Base-by-base conservation (phyloP, 148 eudicot species). In the Dianthus caryophyllus region DNA sequence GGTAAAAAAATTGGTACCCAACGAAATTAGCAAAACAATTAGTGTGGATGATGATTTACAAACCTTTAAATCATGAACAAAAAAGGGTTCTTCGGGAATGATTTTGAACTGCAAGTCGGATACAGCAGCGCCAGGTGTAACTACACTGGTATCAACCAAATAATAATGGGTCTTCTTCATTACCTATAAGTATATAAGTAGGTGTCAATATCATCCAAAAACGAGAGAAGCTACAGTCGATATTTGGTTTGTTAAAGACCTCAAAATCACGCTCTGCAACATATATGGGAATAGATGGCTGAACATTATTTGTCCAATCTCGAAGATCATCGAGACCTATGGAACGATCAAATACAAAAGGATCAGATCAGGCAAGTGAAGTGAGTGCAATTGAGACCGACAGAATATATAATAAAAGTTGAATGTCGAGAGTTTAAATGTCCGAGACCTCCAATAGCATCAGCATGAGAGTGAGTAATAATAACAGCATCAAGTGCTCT, bases 381-480 rank as follows among this genome's bases (percentile, higher is more conserved):
- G 65, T 56, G 69, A 33, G 59, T 70, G 65, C 11, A 62, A 24
- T n/a, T 21, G 5, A 49, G 31, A 65, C 15, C 51, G 30, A 48
- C 21, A 43, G 61, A 57, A 69, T 70, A 69, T 70, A 50, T 65
- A 65, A 74, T 55, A 49, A 70, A 76, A 52, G 64, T 41, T 24
- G 72, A 77, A 36, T 47, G 69, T 46, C 38, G 64, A 59, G 63
- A 62, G 79, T 76, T 53, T 73, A 78, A 52, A 69, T 62, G 77
- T 72, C 77, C 74, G 76, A 78, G 84, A 94, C 99, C 97, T 94
- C 99, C 97, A 81, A 94, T 90, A 64, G 99, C 97, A 77, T 90
- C 99, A 84, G 99, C 99, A 86, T 94, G 99, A 72, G 99, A 94
- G 85, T 94, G 99, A 77, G 99, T 94, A 75, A 90, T 86, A 68